Evolutionary conservation across 768 basidiomycete species (phyloP).

Genomic region (Boletus huronensis): DNA sequence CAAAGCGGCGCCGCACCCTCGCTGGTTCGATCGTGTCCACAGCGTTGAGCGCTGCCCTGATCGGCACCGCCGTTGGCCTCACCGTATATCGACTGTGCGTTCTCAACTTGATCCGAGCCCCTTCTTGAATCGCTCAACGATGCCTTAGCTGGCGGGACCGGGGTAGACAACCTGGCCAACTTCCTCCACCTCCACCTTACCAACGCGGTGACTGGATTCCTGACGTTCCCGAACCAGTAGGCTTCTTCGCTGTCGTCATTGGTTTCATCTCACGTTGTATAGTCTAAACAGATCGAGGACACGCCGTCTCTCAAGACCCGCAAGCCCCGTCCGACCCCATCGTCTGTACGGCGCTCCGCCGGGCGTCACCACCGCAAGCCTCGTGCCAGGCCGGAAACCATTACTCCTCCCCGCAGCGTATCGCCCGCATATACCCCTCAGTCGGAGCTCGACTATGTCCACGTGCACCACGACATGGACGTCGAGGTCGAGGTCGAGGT

Average conservation of each 20-base stretch:
- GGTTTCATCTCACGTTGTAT: slow-evolving; percentile 11
- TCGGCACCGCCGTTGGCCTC: slow-evolving; percentile 82
- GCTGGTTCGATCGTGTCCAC: slow-evolving; percentile 82
- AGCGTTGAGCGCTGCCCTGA: slow-evolving; percentile 79
- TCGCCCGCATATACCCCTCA: slow-evolving; percentile 29
- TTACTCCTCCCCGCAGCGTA: slow-evolving; percentile 27
- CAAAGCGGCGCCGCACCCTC: slow-evolving; percentile 77
- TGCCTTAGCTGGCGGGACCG: slow-evolving; percentile 69
- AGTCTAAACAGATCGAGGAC: slow-evolving; percentile 33
- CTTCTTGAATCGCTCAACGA: slow-evolving; percentile 1
- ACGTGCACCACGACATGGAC: slow-evolving; percentile 29
- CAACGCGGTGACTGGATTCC: slow-evolving; percentile 58
- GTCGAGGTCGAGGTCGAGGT: slow-evolving; percentile 32
- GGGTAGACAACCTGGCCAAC: slow-evolving; percentile 49
- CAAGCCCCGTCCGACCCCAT: slow-evolving; percentile 33
- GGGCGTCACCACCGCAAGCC: slow-evolving; percentile 36
- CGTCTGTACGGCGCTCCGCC: slow-evolving; percentile 33
- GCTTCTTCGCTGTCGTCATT: slow-evolving; percentile 5
- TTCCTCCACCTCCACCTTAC: slow-evolving; percentile 62
- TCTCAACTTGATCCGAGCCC: neutral
- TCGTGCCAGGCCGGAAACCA: slow-evolving; percentile 23
- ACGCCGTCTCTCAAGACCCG: slow-evolving; percentile 39
- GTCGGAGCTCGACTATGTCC: slow-evolving; percentile 44
- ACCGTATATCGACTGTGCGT: slow-evolving; percentile 85
- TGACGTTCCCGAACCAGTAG: slow-evolving; percentile 36